phyloP scores from a whole-genome alignment of 2,329 filamentous ascomycete species.

The Trichothecium sympodiale region DNA sequence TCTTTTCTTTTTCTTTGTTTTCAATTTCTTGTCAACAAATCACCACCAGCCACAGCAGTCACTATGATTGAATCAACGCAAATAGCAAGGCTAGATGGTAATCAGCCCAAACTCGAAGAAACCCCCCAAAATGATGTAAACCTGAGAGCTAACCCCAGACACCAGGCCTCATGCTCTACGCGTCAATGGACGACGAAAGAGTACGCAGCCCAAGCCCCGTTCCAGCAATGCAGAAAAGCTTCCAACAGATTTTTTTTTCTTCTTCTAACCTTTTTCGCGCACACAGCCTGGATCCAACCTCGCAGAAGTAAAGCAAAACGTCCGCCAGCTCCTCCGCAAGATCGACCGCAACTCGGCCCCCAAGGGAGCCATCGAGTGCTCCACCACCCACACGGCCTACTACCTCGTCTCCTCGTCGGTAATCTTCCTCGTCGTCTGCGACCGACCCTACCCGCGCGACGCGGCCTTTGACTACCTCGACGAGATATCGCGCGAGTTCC shows the following conservation, averaged over 20 bases:
- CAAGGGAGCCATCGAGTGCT: conserved; percentile 85
- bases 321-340: conserved; percentile 80
- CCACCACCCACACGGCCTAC: conserved; percentile 68
- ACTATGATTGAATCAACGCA: conserved; percentile 84
- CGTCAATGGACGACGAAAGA: conserved; percentile 85
- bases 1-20: conserved; percentile 1
- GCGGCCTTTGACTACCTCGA: conserved; percentile 96
- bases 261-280: conserved; percentile 2
- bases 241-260: neutral
- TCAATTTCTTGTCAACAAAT: neutral
- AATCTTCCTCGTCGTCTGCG: conserved; percentile 88
- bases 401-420: conserved; percentile 77
- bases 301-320: conserved; percentile 77
- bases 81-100: conserved; percentile 88
- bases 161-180: conserved; percentile 87
- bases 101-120: conserved; percentile 6
- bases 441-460: conserved; percentile 90
- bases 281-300: conserved; percentile 57
- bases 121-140: too few species aligned
- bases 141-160: too few species aligned
- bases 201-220: conserved; percentile 26
- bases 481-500: conserved; percentile 85
- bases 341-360: conserved; percentile 81
- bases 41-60: conserved; percentile 4
- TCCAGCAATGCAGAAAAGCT: too few species aligned